Evolutionary conservation across 106 monocot species (phyloP), one percentile per base, ranked within the genome.

Genomic region (Phalaenopsis equestris): DNA sequence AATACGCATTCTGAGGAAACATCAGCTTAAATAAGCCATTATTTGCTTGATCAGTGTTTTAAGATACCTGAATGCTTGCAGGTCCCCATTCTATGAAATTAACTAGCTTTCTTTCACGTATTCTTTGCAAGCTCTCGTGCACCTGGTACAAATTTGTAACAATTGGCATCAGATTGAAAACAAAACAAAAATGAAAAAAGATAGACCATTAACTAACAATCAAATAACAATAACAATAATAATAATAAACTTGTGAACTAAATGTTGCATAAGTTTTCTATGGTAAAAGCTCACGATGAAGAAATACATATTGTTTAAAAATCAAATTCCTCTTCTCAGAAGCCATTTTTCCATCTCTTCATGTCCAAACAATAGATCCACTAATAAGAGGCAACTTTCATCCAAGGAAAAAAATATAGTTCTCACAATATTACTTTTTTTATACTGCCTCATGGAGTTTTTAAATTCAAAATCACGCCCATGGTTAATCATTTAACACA

Each of bases 71-170:
- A 86, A 99, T 99, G 84, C 99, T 95, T 68, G 99, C 95, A 84
- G 99, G 99, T 14, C 94, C 99, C 99, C 99, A 99, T 74, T 99
- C 99, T 55, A 99, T 99, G 77, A 99, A 99, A 86, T 99, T 99
- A 58, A 99, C 99, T 61, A 99, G 95, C 82, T 99, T 99, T 70
- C 99, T 91, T 84, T 95, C 99, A 43, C 93, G 89, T 80, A 99
- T 99, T 79, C 99, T 91, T 84, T 95, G 99, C 79, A 99, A 81
- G 79, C 99, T 99, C 80, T 99, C 99, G 83, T 99, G 92, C 6
- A 99, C 99, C 99, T 95, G 77, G 56, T 83, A 75, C 24, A 72
- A 79, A 83, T 67, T 38, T 65, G 38, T 21, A 64, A 64, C 3
- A 19, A 43, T 72, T 21, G 23, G 21, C 18, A 38, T 24, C 55